Base-by-base conservation (phyloP, 108 stramenopile species). In the Fistulifera pelliculosa region DNA sequence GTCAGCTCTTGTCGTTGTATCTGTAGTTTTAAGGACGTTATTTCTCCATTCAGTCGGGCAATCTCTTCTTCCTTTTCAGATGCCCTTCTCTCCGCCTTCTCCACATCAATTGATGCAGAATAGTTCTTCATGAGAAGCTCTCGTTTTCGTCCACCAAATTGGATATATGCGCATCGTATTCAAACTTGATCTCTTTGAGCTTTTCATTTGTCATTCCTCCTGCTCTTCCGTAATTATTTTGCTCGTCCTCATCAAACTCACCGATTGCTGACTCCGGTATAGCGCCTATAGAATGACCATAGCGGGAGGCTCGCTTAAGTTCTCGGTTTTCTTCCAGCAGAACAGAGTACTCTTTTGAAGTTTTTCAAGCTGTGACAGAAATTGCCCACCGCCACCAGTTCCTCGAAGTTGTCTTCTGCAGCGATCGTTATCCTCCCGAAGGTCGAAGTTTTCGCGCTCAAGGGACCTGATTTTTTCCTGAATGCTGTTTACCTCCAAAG, bases 341-440 rank as follows among this genome's bases (percentile, higher is more conserved):
- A 39, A 58, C 67, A 42, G 82, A 74, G 56, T 76, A 87, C 44
- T 85, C 79, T 75, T 77, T 41, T 81, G 77, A 12, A 92, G 62
- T 38, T 77, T 75, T 39, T 87, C 86, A 19, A 85, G 35, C 61
- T 90, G 74, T 28, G 27, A 62, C 41, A 82, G 79, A 14, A 72
- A 50, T 21, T 66, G 68, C 27, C 64, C 65, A 54, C 73, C 83
- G 10, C 77, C 40, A 12, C 85, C 85, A 44, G 52, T 62, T 28
- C 86, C 78, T 12, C 85, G 79, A 31, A 92, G 66, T 48, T 85
- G 85, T n/a, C 86, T 73, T n/a, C 86, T 77, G 52, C 78, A 85
- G 21, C 86, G 73, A 56, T 92, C 90, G 60, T 85, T 87, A 12
- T 92, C 90, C 40, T 71, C 73, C 23, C 53, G 28, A 14, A 87